Percentiles rank a stretch among this genome's conserved stretches.
phyloP scores from a whole-genome alignment of 148 eudicot genomes.

The Vaccinium darrowii region DNA sequence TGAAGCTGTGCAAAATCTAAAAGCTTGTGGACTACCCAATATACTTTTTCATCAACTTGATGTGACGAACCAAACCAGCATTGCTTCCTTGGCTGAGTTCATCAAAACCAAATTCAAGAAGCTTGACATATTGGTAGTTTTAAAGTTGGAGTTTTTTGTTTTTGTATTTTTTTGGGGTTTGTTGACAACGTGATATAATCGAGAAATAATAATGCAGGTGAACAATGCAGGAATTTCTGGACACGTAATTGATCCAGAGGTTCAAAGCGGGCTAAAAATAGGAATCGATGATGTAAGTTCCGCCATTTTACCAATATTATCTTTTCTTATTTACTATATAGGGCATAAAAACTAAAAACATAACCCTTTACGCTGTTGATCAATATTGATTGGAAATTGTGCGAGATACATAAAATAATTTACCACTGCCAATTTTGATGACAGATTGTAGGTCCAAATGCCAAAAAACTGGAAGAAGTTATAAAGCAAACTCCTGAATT shows the following conservation, averaged over 20 bases:
- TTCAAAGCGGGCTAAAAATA: neutral
- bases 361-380: neutral
- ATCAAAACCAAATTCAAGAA: conserved; percentile 18
- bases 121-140: conserved; percentile 27
- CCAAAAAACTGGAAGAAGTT: neutral
- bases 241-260: neutral
- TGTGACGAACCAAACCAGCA: conserved; percentile 15
- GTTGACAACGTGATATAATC: neutral
- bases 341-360: neutral
- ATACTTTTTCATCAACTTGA: conserved; percentile 29
- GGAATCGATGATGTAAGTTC: neutral
- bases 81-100: conserved; percentile 18
- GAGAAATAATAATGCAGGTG: neutral
- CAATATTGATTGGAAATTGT: neutral
- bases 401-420: neutral
- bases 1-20: conserved; percentile 26
- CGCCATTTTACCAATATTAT: neutral
- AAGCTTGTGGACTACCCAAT: neutral
- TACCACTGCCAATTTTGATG: neutral
- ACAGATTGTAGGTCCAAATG: neutral
- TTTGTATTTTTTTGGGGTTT: neutral
- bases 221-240: conserved; percentile 24
- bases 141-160: neutral
- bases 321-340: neutral
- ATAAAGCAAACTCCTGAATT: conserved; percentile 19